phyloP scores from a whole-genome alignment of 768 basidiomycete species.

The Hemileccinum impolitum region DNA sequence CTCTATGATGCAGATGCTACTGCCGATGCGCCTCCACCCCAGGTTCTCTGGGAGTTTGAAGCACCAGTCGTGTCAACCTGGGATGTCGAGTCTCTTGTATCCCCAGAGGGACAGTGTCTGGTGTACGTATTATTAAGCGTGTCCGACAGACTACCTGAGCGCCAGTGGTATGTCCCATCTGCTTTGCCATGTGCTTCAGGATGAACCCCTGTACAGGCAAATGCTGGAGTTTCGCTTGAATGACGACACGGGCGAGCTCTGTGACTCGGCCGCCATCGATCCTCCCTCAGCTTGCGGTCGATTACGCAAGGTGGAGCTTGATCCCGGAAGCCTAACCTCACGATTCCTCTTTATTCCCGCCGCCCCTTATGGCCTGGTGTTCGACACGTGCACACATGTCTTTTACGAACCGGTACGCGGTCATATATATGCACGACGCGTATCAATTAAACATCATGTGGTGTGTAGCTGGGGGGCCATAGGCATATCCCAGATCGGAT shows the following conservation, averaged over 20 bases:
- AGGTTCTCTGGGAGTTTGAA: background rate
- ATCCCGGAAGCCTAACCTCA: background rate
- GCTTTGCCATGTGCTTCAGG: no score
- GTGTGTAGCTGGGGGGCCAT: no score
- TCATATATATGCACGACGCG: no score
- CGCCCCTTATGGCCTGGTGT: accelerated
- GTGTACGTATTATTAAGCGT: background rate
- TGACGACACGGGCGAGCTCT: background rate
- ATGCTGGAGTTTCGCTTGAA: conserved; percentile 1
- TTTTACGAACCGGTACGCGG: background rate
- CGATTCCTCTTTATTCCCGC: background rate
- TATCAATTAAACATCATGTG: no score
- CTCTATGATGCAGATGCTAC: background rate
- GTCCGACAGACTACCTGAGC: no score
- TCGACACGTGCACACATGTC: background rate
- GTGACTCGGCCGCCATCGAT: background rate
- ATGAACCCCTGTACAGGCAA: background rate
- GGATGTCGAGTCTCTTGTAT: background rate
- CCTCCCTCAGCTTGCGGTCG: no score
- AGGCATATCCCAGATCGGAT: background rate
- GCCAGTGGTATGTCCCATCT: background rate
- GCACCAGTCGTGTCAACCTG: background rate
- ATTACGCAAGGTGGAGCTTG: no score
- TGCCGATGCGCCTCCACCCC: background rate
- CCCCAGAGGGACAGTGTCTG: background rate